phyloP scores from a whole-genome alignment of 768 basidiomycete genomes.

The Russula compacta region DNA sequence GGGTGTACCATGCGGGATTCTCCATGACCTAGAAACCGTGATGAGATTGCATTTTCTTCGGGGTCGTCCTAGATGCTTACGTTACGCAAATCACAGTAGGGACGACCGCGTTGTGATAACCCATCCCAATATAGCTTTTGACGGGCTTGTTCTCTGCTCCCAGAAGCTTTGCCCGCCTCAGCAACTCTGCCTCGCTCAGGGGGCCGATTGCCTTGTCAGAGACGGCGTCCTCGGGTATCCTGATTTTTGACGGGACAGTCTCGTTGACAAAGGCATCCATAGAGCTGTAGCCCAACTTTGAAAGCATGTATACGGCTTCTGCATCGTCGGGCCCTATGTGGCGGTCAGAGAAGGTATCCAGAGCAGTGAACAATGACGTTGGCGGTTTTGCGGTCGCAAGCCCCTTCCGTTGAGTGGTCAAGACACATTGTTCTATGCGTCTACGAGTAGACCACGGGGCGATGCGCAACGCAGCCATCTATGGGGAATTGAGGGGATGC shows the following conservation, averaged over 20 bases:
- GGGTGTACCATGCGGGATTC: conserved; percentile 98
- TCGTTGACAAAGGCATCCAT: conserved; percentile 84
- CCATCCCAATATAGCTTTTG: conserved; percentile 97
- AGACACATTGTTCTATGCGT: conserved; percentile 17
- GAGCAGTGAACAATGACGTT: conserved; percentile 63
- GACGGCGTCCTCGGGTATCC: conserved; percentile 52
- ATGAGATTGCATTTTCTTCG: not conserved
- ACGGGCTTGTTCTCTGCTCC: conserved; percentile 73
- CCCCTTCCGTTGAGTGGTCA: conserved; percentile 27
- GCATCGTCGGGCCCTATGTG: conserved; percentile 86
- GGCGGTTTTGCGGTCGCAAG: conserved; percentile 57
- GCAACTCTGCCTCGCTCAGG: conserved; percentile 81
- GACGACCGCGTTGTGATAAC: conserved; percentile 90
- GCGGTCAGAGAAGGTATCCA: conserved; percentile 84
- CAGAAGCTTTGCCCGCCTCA: conserved; percentile 62
- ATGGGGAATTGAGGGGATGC: not conserved
- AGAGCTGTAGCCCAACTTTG: conserved; percentile 69
- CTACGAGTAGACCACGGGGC: conserved; percentile 18
- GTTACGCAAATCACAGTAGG: conserved; percentile 94
- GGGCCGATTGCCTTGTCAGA: conserved; percentile 61
- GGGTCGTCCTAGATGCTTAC: conserved; percentile 33
- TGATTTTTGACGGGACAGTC: conserved; percentile 74
- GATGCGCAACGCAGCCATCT: conserved; percentile 15
- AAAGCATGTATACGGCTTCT: conserved; percentile 80
- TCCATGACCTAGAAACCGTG: conserved; percentile 57